Evolutionary conservation across 192 early-diverging fungal genomes (phyloP).

Genomic region (Dimargaris verticillata): DNA sequence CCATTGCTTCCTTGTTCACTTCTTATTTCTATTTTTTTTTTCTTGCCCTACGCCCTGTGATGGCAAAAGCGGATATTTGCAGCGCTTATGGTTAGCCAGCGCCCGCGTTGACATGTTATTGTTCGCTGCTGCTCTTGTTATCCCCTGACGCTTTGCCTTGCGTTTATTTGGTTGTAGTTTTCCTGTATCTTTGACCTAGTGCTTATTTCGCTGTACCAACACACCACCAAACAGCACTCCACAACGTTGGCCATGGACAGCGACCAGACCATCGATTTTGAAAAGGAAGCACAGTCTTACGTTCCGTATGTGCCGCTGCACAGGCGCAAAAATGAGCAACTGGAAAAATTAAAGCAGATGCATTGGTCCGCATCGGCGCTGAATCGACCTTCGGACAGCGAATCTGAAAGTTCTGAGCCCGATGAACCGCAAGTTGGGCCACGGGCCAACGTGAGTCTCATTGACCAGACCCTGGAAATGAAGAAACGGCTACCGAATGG

Average conservation of each 20-base stretch:
- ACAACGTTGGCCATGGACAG: neutral
- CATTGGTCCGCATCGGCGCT: conserved; percentile 15
- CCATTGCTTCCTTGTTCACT: too few species aligned
- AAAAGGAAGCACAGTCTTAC: conserved; percentile 34
- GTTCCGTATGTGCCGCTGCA: conserved; percentile 63
- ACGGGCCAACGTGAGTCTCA: conserved; percentile 47
- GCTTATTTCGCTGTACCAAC: too few species aligned
- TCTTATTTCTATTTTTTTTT: too few species aligned
- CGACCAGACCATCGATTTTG: neutral
- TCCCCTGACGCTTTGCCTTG: too few species aligned
- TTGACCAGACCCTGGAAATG: conserved; percentile 72
- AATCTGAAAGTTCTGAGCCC: conserved; percentile 27
- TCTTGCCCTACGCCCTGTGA: too few species aligned
- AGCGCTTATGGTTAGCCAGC: too few species aligned
- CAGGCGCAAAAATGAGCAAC: conserved; percentile 40
- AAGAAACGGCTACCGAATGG: conserved; percentile 35
- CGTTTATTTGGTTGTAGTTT: too few species aligned
- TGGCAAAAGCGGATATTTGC: too few species aligned
- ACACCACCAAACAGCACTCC: too few species aligned
- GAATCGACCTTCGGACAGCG: conserved; percentile 15
- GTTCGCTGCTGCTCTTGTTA: too few species aligned
- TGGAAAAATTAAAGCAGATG: conserved; percentile 22
- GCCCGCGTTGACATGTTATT: too few species aligned
- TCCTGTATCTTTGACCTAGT: too few species aligned
- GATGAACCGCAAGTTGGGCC: conserved; percentile 34